Evolutionary conservation across 129 eudicot genomes (phyloP).

Genomic region (Flaveria sonorensis): DNA sequence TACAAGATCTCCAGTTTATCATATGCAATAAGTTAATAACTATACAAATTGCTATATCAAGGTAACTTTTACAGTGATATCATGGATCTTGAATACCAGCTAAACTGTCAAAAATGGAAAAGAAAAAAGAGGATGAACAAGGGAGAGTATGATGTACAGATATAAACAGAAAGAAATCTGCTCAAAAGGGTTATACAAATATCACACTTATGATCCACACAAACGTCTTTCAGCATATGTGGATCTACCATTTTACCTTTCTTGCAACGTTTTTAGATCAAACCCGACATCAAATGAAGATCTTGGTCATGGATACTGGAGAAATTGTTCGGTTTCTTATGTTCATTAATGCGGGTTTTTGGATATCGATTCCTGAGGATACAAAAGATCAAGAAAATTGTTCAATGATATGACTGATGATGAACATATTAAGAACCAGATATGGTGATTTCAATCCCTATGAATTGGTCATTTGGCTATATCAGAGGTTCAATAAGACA

Average conservation of each 20-base stretch:
- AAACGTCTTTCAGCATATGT: constrained; percentile 9
- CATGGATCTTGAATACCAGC: constrained; percentile 8
- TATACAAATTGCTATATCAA: constrained; percentile 17
- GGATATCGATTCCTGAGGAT: constrained; percentile 32
- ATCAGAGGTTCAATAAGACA: not conserved
- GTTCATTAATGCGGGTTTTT: not conserved
- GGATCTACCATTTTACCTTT: constrained; percentile 13
- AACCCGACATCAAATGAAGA: constrained; percentile 11
- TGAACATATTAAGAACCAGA: not conserved
- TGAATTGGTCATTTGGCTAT: not conserved
- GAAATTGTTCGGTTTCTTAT: constrained; percentile 18
- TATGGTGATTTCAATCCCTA: not conserved
- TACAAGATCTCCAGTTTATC: not conserved
- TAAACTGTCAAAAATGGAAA: constrained; percentile 19
- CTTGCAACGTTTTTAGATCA: constrained; percentile 15
- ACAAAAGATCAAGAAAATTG: constrained; percentile 19
- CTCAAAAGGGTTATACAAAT: constrained; percentile 22
- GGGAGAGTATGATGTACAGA: constrained; percentile 26
- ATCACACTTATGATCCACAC: constrained; percentile 27
- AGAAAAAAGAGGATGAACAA: not conserved
- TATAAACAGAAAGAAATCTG: constrained; percentile 30
- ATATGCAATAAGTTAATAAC: constrained; percentile 1
- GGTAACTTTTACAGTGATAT: constrained; percentile 16
- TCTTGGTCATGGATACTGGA: constrained; percentile 6
- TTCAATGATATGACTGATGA: not conserved